Conservation (phyloP, 176 grass and related monocot genomes). For the Carex scoparia region DNA sequence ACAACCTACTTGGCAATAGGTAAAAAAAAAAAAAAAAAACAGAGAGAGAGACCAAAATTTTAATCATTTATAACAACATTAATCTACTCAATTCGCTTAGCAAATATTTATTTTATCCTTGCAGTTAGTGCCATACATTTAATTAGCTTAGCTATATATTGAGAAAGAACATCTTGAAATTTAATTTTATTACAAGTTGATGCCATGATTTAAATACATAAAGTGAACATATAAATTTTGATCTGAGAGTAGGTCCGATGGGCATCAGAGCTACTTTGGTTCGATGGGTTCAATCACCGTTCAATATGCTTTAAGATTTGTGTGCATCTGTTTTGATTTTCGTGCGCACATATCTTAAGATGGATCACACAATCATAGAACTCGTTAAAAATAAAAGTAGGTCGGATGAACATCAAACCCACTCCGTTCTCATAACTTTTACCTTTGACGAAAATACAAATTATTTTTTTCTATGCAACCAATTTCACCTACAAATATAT, state of each 20-base stretch:
- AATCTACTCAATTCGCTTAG: neutral
- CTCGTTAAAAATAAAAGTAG: too few relatives aligned
- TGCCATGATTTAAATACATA: neutral
- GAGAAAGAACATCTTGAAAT: neutral
- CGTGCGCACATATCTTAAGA: too few relatives aligned
- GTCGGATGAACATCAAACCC: too few relatives aligned
- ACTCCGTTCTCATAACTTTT: neutral
- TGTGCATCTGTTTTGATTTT: too few relatives aligned
- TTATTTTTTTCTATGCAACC: neutral
- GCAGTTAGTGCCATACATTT: too few relatives aligned
- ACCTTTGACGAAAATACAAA: neutral
- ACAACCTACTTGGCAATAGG: slow-evolving; percentile 46
- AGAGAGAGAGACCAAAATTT: neutral
- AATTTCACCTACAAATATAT: too few relatives aligned
- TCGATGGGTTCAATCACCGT: too few relatives aligned
- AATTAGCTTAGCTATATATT: too few relatives aligned
- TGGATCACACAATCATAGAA: too few relatives aligned
- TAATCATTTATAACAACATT: neutral
- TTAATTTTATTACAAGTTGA: neutral
- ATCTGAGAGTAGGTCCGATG: too few relatives aligned
- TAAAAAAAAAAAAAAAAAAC: neutral
- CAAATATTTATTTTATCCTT: neutral
- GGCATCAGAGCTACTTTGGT: too few relatives aligned
- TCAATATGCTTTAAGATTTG: too few relatives aligned
- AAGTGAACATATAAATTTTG: neutral